A percentile compares a stretch with the other conserved stretches of the same genome.
phyloP scores from a whole-genome alignment of 805 yeast species.

The Candida gorgasii region DNA sequence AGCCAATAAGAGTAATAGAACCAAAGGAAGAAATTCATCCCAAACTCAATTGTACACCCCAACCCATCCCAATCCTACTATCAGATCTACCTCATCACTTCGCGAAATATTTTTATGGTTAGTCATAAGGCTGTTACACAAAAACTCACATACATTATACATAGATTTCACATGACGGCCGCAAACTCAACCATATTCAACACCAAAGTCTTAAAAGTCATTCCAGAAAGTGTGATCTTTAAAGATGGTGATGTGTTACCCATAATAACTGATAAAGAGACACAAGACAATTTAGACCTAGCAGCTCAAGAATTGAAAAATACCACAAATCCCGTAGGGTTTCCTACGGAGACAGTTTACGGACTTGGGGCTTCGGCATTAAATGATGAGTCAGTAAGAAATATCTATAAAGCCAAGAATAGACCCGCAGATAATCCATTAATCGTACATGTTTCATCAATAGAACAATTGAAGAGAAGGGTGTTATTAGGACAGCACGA shows the following conservation, averaged over 20 bases:
- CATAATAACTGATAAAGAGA: slow-evolving; percentile 50
- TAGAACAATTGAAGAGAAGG: slow-evolving; percentile 64
- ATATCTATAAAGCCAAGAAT: slow-evolving; percentile 85
- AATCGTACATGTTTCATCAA: slow-evolving; percentile 83
- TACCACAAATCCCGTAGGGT: slow-evolving; percentile 71
- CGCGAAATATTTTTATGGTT: slow-evolving; percentile 6
- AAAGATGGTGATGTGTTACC: slow-evolving; percentile 43
- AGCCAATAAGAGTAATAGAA: no score
- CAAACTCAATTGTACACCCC: no score
- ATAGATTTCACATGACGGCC: background rate
- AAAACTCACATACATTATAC: background rate
- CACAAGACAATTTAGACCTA: slow-evolving; percentile 48
- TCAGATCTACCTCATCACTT: slow-evolving; percentile 1
- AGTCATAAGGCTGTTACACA: background rate
- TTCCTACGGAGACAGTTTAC: slow-evolving; percentile 97
- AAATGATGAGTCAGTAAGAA: slow-evolving; percentile 66
- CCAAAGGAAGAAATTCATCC: background rate
- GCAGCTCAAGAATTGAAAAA: slow-evolving; percentile 61
- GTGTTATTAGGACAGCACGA: slow-evolving; percentile 49
- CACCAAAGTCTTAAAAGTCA: slow-evolving; percentile 52
- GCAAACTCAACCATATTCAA: slow-evolving; percentile 11
- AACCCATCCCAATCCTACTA: background rate
- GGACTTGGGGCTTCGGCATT: slow-evolving; percentile 91
- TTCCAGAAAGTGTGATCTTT: slow-evolving; percentile 53
- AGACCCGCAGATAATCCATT: slow-evolving; percentile 95